Evolutionary conservation across 139 green algal genomes (phyloP).

Genomic region (Tetraselmis striata): DNA sequence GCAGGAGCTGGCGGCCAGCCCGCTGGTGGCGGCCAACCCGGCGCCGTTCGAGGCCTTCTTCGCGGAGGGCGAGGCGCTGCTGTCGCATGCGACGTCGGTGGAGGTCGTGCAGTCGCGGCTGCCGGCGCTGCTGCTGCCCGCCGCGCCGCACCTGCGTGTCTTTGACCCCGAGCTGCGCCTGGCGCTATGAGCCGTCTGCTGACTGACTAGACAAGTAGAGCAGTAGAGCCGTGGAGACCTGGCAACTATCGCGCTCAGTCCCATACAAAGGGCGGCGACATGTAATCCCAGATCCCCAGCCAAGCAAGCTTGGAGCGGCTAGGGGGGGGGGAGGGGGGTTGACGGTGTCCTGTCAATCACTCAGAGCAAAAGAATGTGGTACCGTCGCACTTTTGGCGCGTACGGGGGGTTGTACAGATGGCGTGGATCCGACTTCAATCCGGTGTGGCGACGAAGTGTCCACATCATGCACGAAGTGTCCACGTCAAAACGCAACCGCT

Average conservation of each 20-base stretch:
- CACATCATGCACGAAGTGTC: too few species aligned
- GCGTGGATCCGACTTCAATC: too few species aligned
- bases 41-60: background rate
- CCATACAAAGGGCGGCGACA: too few species aligned
- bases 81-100: background rate
- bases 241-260: too few species aligned
- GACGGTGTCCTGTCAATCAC: background rate
- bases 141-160: background rate
- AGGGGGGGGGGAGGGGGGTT: background rate
- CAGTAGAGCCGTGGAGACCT: too few species aligned
- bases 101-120: background rate
- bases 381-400: too few species aligned
- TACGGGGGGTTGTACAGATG: too few species aligned
- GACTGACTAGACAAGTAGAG: background rate
- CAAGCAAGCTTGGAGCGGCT: too few species aligned
- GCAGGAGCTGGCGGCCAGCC: background rate
- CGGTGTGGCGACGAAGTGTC: too few species aligned
- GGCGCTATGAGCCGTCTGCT: background rate
- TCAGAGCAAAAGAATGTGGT: too few species aligned
- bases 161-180: background rate
- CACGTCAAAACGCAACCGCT: too few species aligned
- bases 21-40: background rate
- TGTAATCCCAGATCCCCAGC: too few species aligned
- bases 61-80: background rate
- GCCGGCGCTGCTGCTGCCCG: background rate